Percentiles rank a stretch among this genome's conserved stretches.
Evolutionary conservation across 169 alveolate genomes (phyloP).

Genomic region (Cryptosporidium tyzzeri): DNA sequence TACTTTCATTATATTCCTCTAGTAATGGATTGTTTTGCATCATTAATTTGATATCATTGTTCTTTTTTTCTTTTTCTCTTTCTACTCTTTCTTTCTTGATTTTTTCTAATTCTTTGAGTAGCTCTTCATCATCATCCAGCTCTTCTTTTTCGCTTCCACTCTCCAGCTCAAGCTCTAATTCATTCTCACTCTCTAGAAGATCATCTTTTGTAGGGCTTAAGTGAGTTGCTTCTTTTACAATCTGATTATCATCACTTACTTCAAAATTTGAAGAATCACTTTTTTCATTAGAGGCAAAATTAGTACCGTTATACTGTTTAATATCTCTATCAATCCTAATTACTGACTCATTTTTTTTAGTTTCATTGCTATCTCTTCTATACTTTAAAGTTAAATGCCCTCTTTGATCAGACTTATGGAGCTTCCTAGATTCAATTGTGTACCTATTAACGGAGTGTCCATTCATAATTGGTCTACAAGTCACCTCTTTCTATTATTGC

Average conservation of each 20-base stretch:
- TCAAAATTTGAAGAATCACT: not conserved
- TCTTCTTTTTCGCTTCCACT: conserved; percentile 2
- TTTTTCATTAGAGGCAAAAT: not conserved
- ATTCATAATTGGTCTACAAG: not conserved
- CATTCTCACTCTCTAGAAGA: not conserved
- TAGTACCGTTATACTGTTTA: not conserved
- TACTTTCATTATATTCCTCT: not conserved
- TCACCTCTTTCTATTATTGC: not conserved
- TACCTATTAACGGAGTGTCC: conserved; percentile 23
- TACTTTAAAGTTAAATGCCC: conserved; percentile 58
- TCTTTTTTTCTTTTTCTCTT: conserved; percentile 6
- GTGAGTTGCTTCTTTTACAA: no score
- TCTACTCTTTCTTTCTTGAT: conserved; percentile 24
- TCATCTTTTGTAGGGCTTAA: not conserved
- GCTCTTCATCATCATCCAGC: conserved; percentile 59
- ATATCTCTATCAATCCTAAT: not conserved
- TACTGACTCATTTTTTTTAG: not conserved
- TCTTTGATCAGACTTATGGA: conserved; percentile 49
- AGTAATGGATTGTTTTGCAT: conserved; percentile 50
- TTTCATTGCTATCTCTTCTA: conserved; percentile 8
- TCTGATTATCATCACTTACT: not conserved
- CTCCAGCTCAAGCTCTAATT: conserved; percentile 10
- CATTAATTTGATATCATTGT: conserved; percentile 25
- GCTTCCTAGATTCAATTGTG: conserved; percentile 28
- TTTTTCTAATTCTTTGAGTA: conserved; percentile 36